Base-by-base conservation (phyloP, 2,329 filamentous ascomycete species). In the Aspergillus carbonarius region DNA sequence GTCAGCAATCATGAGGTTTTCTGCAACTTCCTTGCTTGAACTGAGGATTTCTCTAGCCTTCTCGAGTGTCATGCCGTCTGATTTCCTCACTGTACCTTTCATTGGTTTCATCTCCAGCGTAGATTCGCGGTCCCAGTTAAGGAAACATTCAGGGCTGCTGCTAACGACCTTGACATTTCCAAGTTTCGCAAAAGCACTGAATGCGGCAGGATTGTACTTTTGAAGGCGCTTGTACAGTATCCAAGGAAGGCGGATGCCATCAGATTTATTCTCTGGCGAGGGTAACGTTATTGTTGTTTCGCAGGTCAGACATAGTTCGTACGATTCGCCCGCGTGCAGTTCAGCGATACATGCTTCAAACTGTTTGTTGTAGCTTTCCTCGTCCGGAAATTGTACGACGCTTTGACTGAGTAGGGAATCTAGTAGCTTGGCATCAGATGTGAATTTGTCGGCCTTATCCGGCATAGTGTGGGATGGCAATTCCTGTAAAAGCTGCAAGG, bases 1-100 rank as follows among this genome's bases (percentile, higher is more conserved):
- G 73, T 98, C 93, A 2, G 96, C 93, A 68, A 98, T 97, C 95
- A 98, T 98, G 23, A 98, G 83, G 70, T 98, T 98, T 78, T 98
- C 93, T 0, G 93, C 93, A 67, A 91, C 88, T 74, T 98, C 95
- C 73, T 98, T 98, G 20, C 90, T 88, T 0, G 91, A 84, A 58
- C 88, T 85, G 13, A 97, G 83, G 39, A 96, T 85, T 27, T 79
- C 78, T 60, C 88, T 86, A 0, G 93, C 93, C 68, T 90, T 83
- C 5, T 82, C 83, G n/a, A 89, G 80, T 0, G 89, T 95, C 37
- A 88, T 86, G 1, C 80, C 81, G 0, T 81, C 78, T 0, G 83
- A 85, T 68, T 96, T 96, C 66, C 88, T 88, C n/a, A 97, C 92
- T 0, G 93, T 98, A 49, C 93, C 93, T 79, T 98, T 98, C 86